These are phyloP conservation scores for Hericium rajendrae DNA, from an alignment of 768 basidiomycete species.

Conservation along the genomic window DNA sequence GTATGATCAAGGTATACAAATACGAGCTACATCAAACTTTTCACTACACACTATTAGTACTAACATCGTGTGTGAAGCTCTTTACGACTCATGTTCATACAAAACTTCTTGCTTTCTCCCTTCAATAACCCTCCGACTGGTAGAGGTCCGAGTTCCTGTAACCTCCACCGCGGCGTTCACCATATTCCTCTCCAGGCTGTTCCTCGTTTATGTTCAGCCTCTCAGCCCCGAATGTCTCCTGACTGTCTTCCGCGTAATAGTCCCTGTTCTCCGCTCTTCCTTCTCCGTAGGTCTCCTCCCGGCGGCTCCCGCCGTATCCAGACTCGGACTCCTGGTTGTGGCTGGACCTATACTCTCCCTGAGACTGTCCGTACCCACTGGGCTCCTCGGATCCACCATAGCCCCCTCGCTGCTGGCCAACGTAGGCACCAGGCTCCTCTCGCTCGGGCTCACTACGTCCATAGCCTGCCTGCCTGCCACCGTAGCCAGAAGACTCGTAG, in stretches of 20 bases:
- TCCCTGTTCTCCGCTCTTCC: not conserved
- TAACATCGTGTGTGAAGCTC: no score
- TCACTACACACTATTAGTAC: no score
- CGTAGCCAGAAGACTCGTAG: not conserved
- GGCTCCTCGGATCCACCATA: not conserved
- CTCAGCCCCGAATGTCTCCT: constrained; percentile 46
- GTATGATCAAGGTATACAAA: no score
- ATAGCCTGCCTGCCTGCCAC: not conserved
- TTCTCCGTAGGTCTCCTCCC: not conserved
- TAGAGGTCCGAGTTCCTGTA: no score
- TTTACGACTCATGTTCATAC: no score
- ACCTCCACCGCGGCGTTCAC: constrained; percentile 3
- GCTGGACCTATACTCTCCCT: not conserved
- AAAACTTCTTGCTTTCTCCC: no score
- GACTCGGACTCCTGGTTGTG: constrained; percentile 1
- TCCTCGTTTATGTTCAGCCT: constrained; percentile 30
- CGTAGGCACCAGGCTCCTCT: not conserved
- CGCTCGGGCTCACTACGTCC: not conserved
- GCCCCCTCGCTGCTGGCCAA: not conserved
- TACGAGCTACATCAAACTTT: no score
- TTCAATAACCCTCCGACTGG: no score
- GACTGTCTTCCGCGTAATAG: constrained; percentile 15
- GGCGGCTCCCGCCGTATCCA: constrained; percentile 4
- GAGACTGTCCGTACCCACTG: not conserved
- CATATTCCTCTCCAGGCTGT: constrained; percentile 22